Evolutionary conservation across 2,329 filamentous ascomycete genomes (phyloP).

Genomic region (Tolypocladium guangdongense): DNA sequence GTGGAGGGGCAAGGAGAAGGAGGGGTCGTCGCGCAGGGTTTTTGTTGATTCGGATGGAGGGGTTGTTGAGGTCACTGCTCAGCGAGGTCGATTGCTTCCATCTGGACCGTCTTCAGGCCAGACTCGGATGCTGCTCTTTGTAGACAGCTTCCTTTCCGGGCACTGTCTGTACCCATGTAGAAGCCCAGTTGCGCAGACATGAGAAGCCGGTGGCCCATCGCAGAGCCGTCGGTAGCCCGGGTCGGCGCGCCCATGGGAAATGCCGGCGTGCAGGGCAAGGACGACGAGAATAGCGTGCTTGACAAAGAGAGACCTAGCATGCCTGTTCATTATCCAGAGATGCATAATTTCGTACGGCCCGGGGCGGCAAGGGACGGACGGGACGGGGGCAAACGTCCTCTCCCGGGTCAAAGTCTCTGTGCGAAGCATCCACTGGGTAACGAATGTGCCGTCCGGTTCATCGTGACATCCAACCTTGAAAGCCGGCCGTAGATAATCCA

Average conservation of each 20-base stretch:
- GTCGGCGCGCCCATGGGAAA: not conserved
- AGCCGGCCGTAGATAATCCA: not conserved
- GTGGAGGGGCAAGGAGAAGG: not conserved
- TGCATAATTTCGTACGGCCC: not conserved
- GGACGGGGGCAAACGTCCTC: not conserved
- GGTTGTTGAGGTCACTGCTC: not conserved
- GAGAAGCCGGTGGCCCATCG: not conserved
- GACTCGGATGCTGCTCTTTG: not conserved
- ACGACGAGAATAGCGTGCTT: not conserved
- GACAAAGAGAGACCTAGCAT: not conserved
- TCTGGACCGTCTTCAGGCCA: not conserved
- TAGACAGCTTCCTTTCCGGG: not conserved
- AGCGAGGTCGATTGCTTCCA: not conserved
- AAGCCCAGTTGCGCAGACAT: not conserved
- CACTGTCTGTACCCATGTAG: not conserved
- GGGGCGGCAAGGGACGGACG: not conserved
- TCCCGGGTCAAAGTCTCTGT: not conserved
- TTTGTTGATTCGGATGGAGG: not conserved
- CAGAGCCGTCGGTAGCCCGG: not conserved
- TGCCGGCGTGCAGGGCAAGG: not conserved
- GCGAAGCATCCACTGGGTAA: not conserved
- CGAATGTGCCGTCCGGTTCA: not conserved
- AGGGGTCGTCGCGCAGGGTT: not conserved
- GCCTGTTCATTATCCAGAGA: not conserved
- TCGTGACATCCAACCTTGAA: not conserved